A percentile compares a stretch with the other conserved stretches of the same genome.
Evolutionary conservation across 75 land plant genomes (phyloP).

Genomic region (Pinus tabuliformis): DNA sequence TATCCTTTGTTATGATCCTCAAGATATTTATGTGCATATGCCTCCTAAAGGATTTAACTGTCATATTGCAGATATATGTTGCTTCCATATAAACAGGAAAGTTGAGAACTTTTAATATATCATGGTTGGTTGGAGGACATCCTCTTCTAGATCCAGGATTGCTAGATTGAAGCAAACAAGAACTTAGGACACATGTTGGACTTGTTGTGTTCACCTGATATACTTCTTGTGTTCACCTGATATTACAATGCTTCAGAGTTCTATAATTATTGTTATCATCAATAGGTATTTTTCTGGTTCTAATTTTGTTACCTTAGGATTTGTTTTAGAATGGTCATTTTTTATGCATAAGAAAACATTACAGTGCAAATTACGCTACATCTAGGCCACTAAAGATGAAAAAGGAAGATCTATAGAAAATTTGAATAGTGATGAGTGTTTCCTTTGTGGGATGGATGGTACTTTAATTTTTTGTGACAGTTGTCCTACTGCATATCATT

Average conservation of each 20-base stretch:
- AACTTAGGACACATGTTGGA: slow-evolving; percentile 59
- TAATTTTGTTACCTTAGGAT: too few species aligned
- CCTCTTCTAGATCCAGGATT: slow-evolving; percentile 66
- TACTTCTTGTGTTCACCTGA: too few species aligned
- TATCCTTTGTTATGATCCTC: neutral
- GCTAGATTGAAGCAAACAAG: slow-evolving; percentile 67
- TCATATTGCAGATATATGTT: neutral
- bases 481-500: too few species aligned
- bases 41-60: neutral
- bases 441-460: too few species aligned
- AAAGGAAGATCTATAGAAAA: too few species aligned
- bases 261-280: slow-evolving; percentile 56
- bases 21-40: neutral
- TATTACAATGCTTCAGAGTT: slow-evolving; percentile 47
- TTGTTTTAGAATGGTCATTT: too few species aligned
- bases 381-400: too few species aligned
- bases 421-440: too few species aligned
- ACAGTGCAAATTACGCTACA: too few species aligned
- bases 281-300: slow-evolving; percentile 56
- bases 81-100: slow-evolving; percentile 22
- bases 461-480: too few species aligned
- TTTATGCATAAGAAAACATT: too few species aligned
- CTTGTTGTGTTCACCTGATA: slow-evolving; percentile 45
- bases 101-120: slow-evolving; percentile 51
- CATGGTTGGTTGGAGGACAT: slow-evolving; percentile 62